Conservation (phyloP, 768 basidiomycete species). For the Serpula lacrymans region DNA sequence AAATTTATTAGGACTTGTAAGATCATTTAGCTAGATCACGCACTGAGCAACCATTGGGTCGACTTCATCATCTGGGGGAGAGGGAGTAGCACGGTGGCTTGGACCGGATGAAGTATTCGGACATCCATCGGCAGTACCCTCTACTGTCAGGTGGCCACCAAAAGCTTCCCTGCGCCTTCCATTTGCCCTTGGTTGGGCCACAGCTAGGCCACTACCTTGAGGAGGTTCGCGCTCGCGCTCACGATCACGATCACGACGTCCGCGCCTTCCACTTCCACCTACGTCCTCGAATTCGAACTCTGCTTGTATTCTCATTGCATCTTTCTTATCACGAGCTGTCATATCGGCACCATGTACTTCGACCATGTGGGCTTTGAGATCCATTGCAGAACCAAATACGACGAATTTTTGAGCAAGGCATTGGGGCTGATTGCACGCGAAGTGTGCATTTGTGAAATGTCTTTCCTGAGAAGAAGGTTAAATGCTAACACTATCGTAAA, state of each 20-base stretch:
- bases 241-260: conserved; percentile 43
- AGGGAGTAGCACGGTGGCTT: conserved; percentile 28
- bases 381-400: conserved; percentile 84
- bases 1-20: conserved; percentile 1
- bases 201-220: conserved; percentile 15
- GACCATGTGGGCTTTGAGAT: conserved; percentile 90
- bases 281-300: conserved; percentile 67
- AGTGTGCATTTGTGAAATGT: conserved; percentile 75
- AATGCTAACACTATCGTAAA: not conserved
- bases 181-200: conserved; percentile 24
- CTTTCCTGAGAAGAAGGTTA: conserved; percentile 46
- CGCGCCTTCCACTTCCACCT: conserved; percentile 40
- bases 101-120: conserved; percentile 13
- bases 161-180: conserved; percentile 59
- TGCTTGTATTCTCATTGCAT: conserved; percentile 63
- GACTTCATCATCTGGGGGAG: conserved; percentile 37
- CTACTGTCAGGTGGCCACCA: conserved; percentile 53
- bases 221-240: conserved; percentile 53
- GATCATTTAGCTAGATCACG: conserved; percentile 18
- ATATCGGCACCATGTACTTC: conserved; percentile 76
- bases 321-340: conserved; percentile 65
- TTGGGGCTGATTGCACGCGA: conserved; percentile 66
- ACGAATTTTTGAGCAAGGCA: conserved; percentile 92
- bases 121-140: conserved; percentile 18
- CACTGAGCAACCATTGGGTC: conserved; percentile 59